Evolutionary conservation across 192 early-diverging fungal species (phyloP), one percentile per base, ranked within the genome.

Genomic region (Spizellomyces sp.): DNA sequence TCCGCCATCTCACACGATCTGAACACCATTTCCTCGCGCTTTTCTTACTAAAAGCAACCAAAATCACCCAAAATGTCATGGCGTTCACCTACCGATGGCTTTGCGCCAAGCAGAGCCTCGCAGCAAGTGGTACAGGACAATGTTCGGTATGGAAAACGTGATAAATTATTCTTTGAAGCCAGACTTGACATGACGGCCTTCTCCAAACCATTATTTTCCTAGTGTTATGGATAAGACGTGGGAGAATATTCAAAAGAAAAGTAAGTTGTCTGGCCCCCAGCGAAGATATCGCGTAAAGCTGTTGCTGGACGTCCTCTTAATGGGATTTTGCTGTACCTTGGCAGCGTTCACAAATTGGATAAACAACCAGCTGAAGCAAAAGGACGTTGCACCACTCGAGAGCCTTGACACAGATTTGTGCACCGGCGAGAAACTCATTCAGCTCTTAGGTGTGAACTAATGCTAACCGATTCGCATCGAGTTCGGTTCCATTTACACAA

Each of bases 161-260:
- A 48, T 42, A 12, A 21, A 10, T 27, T 62, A 15, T 15, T 70
- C 5, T 0, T 10, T 5, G 54, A 62, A 58, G 48, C n/a, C 45
- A 65, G 47, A 10, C 27, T 69, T 21, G 21, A 41, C 47, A 22
- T 36, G 27, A 3, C 3, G 27, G 27, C 27, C 27, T 0, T 36
- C 27, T 36, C 27, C 27, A 36, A 36, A 0, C 27, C 27, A 3
- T 36, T 71, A 70, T 21, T 71, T 71, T 52, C 17, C n/a, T 56
- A 80, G 80, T 19, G 62, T 90, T 46, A 88, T 91, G 88, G 91
- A 91, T 63, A 83, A 84, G 60, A 81, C 84, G 43, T 96, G 95
- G 95, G 95, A 98, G 84, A 76, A 67, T 8, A 91, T 95, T 43
- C 96, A 98, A 77, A 90, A 92, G 78, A 98, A 98, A 80, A 98